Percentiles rank a stretch among this genome's conserved stretches.
Conservation (phyloP, 352 stramenopile species). For the Thalassiosira hispida region DNA sequence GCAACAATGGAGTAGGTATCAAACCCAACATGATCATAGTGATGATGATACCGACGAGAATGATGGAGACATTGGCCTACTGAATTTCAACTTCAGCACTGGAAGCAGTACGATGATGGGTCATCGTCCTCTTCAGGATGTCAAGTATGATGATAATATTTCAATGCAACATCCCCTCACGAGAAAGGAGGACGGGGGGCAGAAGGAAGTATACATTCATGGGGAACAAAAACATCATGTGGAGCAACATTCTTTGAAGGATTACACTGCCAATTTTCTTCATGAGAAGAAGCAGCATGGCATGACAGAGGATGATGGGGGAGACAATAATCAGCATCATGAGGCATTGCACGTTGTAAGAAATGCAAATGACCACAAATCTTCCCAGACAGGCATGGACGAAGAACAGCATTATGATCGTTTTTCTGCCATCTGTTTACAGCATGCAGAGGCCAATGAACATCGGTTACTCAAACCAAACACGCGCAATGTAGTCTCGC, state of each 20-base stretch:
- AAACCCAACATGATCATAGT: neutral
- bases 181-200: neutral
- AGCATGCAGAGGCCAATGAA: slow-evolving; percentile 14
- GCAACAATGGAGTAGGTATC: neutral
- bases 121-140: neutral
- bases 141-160: slow-evolving; percentile 27
- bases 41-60: slow-evolving; percentile 20
- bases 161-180: slow-evolving; percentile 35
- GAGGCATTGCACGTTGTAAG: neutral
- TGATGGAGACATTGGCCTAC: slow-evolving; percentile 14
- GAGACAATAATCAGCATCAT: too few relatives aligned
- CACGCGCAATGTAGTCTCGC: slow-evolving; percentile 73
- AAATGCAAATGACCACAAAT: neutral
- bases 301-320: too few relatives aligned
- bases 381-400: neutral
- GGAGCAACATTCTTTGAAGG: slow-evolving; percentile 29
- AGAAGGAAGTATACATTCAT: slow-evolving; percentile 28
- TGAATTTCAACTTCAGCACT: slow-evolving; percentile 41
- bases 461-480: slow-evolving; percentile 40
- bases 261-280: slow-evolving; percentile 39
- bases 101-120: neutral
- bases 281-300: neutral
- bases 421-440: slow-evolving; percentile 42
- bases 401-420: too few relatives aligned
- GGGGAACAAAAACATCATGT: neutral